Evolutionary conservation across 2,329 filamentous ascomycete species (phyloP).

Genomic region (Phoma sp.): DNA sequence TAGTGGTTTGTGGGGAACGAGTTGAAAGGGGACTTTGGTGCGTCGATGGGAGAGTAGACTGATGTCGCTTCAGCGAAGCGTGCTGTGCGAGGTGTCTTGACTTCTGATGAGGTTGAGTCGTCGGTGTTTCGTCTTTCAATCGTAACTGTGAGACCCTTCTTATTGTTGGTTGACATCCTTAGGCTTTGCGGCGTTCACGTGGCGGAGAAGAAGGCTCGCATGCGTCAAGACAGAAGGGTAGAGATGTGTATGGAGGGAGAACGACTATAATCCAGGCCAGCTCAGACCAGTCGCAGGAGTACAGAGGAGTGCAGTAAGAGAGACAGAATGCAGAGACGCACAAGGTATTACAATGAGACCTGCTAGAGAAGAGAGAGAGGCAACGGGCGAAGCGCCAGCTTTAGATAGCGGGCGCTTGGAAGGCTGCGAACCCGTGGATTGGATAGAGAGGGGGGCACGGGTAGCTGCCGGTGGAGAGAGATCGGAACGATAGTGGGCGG

Average conservation of each 20-base stretch:
- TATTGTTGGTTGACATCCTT: conserved; percentile 56
- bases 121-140: conserved; percentile 50
- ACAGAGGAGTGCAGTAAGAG: conserved; percentile 26
- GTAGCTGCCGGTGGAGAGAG: conserved; percentile 39
- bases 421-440: conserved; percentile 33
- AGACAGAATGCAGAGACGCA: conserved; percentile 41
- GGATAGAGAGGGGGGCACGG: conserved; percentile 38
- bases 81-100: conserved; percentile 74
- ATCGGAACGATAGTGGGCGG: conserved; percentile 45
- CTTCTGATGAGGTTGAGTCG: conserved; percentile 50
- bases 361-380: conserved; percentile 47
- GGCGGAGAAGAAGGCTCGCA: conserved; percentile 43
- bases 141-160: conserved; percentile 50
- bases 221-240: conserved; percentile 22
- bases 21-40: conserved; percentile 54
- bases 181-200: conserved; percentile 41
- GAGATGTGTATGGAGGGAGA: conserved; percentile 36
- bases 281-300: conserved; percentile 45
- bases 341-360: conserved; percentile 51
- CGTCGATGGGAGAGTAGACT: conserved; percentile 77
- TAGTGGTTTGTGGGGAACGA: conserved; percentile 62
- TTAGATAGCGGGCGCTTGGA: conserved; percentile 51
- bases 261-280: conserved; percentile 49
- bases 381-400: conserved; percentile 48
- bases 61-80: conserved; percentile 83